A percentile compares a stretch with the other conserved stretches of the same genome.
phyloP scores from a whole-genome alignment of 2,329 filamentous ascomycete genomes.

The Aureobasidium sp. region DNA sequence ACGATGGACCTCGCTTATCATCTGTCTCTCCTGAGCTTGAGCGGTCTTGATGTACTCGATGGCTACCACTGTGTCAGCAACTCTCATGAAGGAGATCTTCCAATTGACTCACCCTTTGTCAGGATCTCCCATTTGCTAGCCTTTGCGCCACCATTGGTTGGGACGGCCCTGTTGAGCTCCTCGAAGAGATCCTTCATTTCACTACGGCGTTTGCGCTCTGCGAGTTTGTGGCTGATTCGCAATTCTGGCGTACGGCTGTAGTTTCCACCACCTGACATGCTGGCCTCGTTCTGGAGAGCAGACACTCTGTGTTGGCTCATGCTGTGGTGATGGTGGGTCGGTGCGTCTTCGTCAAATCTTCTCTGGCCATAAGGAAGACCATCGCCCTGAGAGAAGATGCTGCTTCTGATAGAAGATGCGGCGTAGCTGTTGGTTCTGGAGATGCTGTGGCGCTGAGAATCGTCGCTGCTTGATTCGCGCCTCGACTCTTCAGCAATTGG shows the following conservation, averaged over 20 bases:
- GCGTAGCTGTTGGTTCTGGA: conserved; percentile 69
- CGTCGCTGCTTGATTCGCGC: conserved; percentile 40
- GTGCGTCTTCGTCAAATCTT: conserved; percentile 55
- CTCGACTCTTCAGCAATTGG: conserved; percentile 40
- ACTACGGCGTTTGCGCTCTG: conserved; percentile 71
- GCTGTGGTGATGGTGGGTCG: conserved; percentile 56
- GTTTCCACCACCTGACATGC: conserved; percentile 53
- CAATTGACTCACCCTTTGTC: conserved; percentile 59
- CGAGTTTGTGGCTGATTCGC: conserved; percentile 74
- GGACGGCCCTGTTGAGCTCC: conserved; percentile 66
- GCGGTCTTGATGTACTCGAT: conserved; percentile 41
- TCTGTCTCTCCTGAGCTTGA: conserved; percentile 31
- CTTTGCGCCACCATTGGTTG: conserved; percentile 72
- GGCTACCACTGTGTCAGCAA: neutral
- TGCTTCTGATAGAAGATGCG: conserved; percentile 69
- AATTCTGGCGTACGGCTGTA: conserved; percentile 78
- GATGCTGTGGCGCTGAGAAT: conserved; percentile 39
- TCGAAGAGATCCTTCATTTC: conserved; percentile 88
- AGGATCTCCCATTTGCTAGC: conserved; percentile 86
- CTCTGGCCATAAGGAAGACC: conserved; percentile 63
- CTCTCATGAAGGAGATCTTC: neutral
- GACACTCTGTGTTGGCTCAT: conserved; percentile 66
- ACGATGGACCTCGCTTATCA: conserved; percentile 31
- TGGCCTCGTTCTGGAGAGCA: conserved; percentile 51
- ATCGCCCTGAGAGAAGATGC: conserved; percentile 68